These are phyloP conservation scores for Leptographium flavum DNA, from an alignment of 2,329 filamentous ascomycete species.

Conservation along the genomic window DNA sequence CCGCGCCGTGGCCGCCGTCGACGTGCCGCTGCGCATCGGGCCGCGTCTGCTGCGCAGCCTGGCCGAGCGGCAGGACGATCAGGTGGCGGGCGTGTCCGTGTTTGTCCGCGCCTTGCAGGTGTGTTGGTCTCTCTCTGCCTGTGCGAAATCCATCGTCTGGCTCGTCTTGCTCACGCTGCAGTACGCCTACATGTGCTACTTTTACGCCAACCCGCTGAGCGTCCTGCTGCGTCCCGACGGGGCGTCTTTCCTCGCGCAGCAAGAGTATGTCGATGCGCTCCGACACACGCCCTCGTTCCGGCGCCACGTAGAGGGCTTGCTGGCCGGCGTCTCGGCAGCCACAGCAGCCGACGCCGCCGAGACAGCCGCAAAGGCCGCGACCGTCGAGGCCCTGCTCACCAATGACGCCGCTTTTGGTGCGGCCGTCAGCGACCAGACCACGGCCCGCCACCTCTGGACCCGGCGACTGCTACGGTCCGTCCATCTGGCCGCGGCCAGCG, in stretches of 20 bases:
- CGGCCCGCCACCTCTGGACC: constrained; percentile 17
- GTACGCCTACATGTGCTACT: constrained; percentile 80
- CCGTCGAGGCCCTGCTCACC: constrained; percentile 22
- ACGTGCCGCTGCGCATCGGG: constrained; percentile 48
- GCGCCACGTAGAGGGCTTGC: constrained; percentile 30
- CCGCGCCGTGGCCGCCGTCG: constrained; percentile 42
- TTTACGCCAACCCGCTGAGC: constrained; percentile 64
- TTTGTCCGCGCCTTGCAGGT: constrained; percentile 59
- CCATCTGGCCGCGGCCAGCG: constrained; percentile 26
- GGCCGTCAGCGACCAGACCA: constrained; percentile 29
- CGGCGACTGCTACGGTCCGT: constrained; percentile 32
- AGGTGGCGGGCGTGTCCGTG: constrained; percentile 60
- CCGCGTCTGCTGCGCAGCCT: constrained; percentile 46
- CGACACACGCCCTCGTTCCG: constrained; percentile 58
- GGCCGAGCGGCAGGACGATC: constrained; percentile 59
- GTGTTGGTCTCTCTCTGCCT: not conserved
- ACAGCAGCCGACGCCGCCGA: no score
- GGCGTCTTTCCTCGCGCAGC: constrained; percentile 18
- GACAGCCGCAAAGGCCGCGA: constrained; percentile 21
- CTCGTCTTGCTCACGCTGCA: constrained; percentile 20
- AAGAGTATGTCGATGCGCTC: constrained; percentile 51
- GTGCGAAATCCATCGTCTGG: not conserved
- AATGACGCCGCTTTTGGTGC: not conserved
- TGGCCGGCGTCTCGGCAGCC: no score
- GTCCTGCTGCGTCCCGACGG: constrained; percentile 36